A percentile compares a stretch with the other conserved stretches of the same genome.
Evolutionary conservation across 441 rosid species (phyloP).

Genomic region (Gossypium schwendimanii): DNA sequence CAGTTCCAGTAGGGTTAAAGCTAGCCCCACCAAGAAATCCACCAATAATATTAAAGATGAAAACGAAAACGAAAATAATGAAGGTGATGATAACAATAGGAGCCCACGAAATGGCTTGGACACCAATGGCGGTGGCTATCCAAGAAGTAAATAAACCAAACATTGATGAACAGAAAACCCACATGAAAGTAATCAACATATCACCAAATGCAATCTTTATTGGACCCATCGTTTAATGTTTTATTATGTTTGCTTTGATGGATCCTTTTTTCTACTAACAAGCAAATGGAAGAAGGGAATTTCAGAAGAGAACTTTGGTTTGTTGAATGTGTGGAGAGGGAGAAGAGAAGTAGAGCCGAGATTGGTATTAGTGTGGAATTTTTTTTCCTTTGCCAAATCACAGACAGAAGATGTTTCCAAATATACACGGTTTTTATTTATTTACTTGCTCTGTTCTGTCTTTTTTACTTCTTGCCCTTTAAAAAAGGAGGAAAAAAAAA

Average conservation of each 20-base stretch:
- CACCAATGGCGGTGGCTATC: constrained; percentile 42
- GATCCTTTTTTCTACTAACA: not conserved
- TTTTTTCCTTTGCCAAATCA: not conserved
- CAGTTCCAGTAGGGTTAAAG: constrained; percentile 77
- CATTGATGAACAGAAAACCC: constrained; percentile 72
- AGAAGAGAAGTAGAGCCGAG: not conserved
- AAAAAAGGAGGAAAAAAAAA: not conserved
- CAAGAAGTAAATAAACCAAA: constrained; percentile 56
- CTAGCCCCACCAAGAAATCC: constrained; percentile 71
- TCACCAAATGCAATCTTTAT: constrained; percentile 64
- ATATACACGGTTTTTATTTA: not conserved
- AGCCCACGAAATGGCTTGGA: constrained; percentile 42
- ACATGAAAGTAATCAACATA: constrained; percentile 50
- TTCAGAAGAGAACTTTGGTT: not conserved
- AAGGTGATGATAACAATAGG: constrained; percentile 42
- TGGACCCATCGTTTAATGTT: constrained; percentile 42
- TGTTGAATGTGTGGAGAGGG: not conserved
- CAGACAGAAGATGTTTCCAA: not conserved
- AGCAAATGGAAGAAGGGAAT: not conserved
- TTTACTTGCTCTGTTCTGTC: not conserved
- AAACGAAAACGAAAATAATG: constrained; percentile 52
- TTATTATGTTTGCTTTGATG: not conserved
- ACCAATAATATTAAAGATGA: constrained; percentile 49
- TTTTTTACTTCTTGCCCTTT: not conserved
- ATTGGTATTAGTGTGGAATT: not conserved